A percentile compares a stretch with the other conserved stretches of the same genome.
Evolutionary conservation across 2,329 filamentous ascomycete species (phyloP).

Genomic region (Coccinonectria pachysandricola): DNA sequence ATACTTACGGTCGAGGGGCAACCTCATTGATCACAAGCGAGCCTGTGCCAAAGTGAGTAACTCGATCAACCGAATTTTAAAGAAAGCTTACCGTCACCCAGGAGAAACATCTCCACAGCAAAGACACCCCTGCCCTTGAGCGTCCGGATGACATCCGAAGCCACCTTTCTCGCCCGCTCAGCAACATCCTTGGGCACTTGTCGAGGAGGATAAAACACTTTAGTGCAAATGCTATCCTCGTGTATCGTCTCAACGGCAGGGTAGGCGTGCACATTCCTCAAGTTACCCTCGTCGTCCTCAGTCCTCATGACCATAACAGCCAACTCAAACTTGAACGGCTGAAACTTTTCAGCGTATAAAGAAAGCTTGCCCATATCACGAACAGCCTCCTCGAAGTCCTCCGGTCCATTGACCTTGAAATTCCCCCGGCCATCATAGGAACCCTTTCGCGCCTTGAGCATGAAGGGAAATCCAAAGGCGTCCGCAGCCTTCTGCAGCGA

Average conservation of each 20-base stretch:
- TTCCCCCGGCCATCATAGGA: slow-evolving; percentile 85
- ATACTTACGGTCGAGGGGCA: slow-evolving; percentile 50
- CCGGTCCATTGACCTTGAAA: slow-evolving; percentile 36
- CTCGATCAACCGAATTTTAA: neutral
- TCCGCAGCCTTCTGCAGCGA: slow-evolving; percentile 54
- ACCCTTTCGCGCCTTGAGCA: slow-evolving; percentile 84
- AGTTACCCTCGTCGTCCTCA: slow-evolving; percentile 49
- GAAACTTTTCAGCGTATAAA: slow-evolving; percentile 85
- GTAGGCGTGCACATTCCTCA: slow-evolving; percentile 55
- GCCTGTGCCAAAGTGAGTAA: too few species aligned
- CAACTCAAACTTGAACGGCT: slow-evolving; percentile 74
- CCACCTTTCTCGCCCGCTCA: slow-evolving; percentile 62
- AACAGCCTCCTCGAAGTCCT: slow-evolving; percentile 51
- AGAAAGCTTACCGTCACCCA: slow-evolving; percentile 47
- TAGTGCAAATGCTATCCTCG: slow-evolving; percentile 89
- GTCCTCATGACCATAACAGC: slow-evolving; percentile 94
- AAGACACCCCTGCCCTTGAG: slow-evolving; percentile 89
- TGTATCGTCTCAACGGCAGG: slow-evolving; percentile 91
- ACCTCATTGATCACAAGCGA: slow-evolving; percentile 76
- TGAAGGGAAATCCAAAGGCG: slow-evolving; percentile 70
- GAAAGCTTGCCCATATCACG: slow-evolving; percentile 58
- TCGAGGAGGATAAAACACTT: slow-evolving; percentile 77
- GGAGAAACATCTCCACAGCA: slow-evolving; percentile 91
- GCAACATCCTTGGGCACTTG: slow-evolving; percentile 51
- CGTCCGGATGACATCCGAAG: slow-evolving; percentile 65